phyloP scores from a whole-genome alignment of 345 rosid species.

The Carallia pectinifolia region DNA sequence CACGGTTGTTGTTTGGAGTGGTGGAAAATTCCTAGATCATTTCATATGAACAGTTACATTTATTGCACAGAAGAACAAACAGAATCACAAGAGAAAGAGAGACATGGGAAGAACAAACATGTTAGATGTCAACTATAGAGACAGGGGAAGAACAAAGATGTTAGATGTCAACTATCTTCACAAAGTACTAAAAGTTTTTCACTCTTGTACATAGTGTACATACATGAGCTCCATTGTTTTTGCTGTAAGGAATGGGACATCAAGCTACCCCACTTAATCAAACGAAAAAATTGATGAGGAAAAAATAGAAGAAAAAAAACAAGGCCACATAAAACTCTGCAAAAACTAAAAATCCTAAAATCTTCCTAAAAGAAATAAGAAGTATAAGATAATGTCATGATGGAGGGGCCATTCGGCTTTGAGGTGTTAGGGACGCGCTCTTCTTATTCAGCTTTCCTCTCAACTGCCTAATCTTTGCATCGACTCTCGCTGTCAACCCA shows the following conservation, averaged over 20 bases:
- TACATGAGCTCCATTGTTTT: constrained; percentile 35
- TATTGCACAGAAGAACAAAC: neutral
- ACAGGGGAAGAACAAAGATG: neutral
- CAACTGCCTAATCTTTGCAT: constrained; percentile 82
- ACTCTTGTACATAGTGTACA: constrained; percentile 27
- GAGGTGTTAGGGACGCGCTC: constrained; percentile 36
- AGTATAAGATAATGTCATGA: constrained; percentile 26
- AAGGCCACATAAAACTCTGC: constrained; percentile 18
- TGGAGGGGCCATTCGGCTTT: constrained; percentile 36
- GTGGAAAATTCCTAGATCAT: neutral
- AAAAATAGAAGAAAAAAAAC: constrained; percentile 20
- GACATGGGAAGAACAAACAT: neutral
- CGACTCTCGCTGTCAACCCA: constrained; percentile 90
- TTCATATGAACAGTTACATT: neutral
- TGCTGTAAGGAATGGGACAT: constrained; percentile 29
- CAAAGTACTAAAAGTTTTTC: constrained; percentile 24
- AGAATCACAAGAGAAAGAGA: neutral
- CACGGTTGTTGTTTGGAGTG: too few relatives aligned
- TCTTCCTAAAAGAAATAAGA: constrained; percentile 6
- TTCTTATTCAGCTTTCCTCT: constrained; percentile 68
- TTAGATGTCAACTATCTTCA: constrained; percentile 26
- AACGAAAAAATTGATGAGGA: constrained; percentile 16
- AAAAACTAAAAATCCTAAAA: constrained; percentile 22
- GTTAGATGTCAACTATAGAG: neutral
- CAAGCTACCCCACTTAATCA: constrained; percentile 22